These are phyloP conservation scores for Choiromyces venosus DNA, from an alignment of 495 filamentous ascomycete species.

Conservation along the genomic window DNA sequence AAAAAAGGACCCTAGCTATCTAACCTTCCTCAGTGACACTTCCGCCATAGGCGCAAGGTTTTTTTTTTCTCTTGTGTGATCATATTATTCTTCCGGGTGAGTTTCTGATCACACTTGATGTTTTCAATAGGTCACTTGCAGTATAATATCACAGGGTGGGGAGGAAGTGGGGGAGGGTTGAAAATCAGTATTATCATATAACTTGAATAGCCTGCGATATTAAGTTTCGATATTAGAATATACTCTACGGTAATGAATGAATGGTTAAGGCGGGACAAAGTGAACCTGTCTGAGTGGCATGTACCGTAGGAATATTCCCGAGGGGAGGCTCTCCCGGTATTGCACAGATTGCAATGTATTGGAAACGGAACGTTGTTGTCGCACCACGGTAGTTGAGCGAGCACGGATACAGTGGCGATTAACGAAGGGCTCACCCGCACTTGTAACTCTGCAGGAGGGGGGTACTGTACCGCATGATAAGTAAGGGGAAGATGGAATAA, in stretches of 20 bases:
- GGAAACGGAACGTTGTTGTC: background rate
- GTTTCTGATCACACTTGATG: background rate
- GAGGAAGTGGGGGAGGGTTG: no score
- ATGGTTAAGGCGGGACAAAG: background rate
- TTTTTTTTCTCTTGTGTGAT: background rate
- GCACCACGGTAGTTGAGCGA: background rate
- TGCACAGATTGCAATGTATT: conserved; percentile 1
- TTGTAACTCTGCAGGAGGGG: background rate
- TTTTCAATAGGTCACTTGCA: background rate
- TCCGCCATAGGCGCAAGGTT: background rate
- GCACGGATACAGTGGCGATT: background rate
- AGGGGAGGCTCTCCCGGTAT: conserved; percentile 2
- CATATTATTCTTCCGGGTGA: background rate
- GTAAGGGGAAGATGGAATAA: no score
- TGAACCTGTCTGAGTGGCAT: background rate
- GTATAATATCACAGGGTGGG: background rate
- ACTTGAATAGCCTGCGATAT: background rate
- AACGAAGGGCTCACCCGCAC: background rate
- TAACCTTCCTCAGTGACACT: background rate
- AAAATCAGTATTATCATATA: background rate
- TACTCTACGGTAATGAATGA: background rate
- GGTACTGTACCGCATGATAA: background rate
- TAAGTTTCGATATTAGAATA: conserved; percentile 1
- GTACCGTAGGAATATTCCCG: background rate
- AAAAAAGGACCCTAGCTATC: background rate